Conservation (phyloP, 768 basidiomycete genomes). For the Antrodiella citrinella region DNA sequence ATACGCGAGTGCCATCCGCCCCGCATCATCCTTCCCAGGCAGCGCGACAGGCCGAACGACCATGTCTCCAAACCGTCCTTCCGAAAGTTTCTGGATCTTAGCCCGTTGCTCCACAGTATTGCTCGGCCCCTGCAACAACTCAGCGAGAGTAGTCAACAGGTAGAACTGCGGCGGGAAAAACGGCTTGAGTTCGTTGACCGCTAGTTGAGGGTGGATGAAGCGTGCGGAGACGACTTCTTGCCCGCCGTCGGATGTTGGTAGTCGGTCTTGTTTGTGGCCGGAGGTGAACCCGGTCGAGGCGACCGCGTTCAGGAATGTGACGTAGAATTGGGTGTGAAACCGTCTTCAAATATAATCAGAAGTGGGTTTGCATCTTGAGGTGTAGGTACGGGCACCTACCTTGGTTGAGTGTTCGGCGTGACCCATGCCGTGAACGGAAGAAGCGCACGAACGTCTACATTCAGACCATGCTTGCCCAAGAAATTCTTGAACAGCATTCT, state of each 20-base stretch:
- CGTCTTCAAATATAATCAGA: slow-evolving; percentile 50
- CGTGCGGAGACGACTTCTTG: slow-evolving; percentile 62
- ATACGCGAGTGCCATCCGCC: slow-evolving; percentile 45
- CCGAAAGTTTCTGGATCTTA: slow-evolving; percentile 38
- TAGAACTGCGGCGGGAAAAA: slow-evolving; percentile 73
- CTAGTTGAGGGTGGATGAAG: slow-evolving; percentile 50
- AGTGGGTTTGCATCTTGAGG: background rate
- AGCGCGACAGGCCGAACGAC: slow-evolving; percentile 44
- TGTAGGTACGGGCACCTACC: slow-evolving; percentile 35
- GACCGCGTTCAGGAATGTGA: slow-evolving; percentile 46
- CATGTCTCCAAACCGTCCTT: slow-evolving; percentile 52
- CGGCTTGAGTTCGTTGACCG: slow-evolving; percentile 50
- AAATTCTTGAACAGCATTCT: slow-evolving; percentile 44
- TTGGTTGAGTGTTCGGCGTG: slow-evolving; percentile 47
- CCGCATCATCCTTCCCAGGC: slow-evolving; percentile 31
- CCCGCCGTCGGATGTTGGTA: slow-evolving; percentile 63
- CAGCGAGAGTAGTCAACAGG: slow-evolving; percentile 52
- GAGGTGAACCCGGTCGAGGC: slow-evolving; percentile 41
- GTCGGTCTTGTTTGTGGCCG: slow-evolving; percentile 45
- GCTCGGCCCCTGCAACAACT: slow-evolving; percentile 35
- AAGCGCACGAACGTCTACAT: slow-evolving; percentile 36
- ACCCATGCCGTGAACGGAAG: slow-evolving; percentile 74
- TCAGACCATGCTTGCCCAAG: slow-evolving; percentile 36
- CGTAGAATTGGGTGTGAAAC: slow-evolving; percentile 65
- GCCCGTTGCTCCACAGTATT: slow-evolving; percentile 39